phyloP scores from a whole-genome alignment of 805 yeast species.

The Candida wancherniae region DNA sequence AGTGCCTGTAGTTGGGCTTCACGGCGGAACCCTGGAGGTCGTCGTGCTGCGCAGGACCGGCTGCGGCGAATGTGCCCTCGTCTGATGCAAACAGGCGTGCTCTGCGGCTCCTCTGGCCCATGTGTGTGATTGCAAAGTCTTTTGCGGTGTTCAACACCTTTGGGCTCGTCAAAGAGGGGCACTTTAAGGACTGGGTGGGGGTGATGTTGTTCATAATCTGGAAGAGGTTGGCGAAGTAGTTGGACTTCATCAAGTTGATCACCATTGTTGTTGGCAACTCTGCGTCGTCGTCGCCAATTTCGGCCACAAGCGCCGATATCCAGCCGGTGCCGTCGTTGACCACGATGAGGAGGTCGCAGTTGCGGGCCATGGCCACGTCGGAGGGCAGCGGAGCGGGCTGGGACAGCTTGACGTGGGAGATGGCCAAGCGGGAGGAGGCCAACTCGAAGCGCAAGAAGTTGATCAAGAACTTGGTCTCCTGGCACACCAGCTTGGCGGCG shows the following conservation, averaged over 20 bases:
- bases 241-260: conserved; percentile 35
- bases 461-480: conserved; percentile 20
- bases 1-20: conserved; percentile 6
- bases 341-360: conserved; percentile 28
- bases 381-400: conserved; percentile 8
- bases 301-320: conserved; percentile 22
- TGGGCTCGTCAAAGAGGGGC: conserved; percentile 26
- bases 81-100: too few relatives aligned
- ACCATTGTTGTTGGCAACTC: conserved; percentile 27
- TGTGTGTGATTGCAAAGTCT: too few relatives aligned
- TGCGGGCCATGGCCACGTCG: conserved; percentile 17
- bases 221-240: conserved; percentile 36
- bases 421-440: conserved; percentile 2
- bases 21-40: not conserved
- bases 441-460: conserved; percentile 10
- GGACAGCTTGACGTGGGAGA: conserved; percentile 7
- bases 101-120: too few relatives aligned
- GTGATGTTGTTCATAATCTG: conserved; percentile 29
- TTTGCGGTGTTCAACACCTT: conserved; percentile 23
- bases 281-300: conserved; percentile 6
- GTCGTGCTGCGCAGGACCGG: not conserved
- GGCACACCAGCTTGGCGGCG: conserved; percentile 8
- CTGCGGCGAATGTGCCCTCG: too few relatives aligned
- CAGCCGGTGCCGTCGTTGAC: conserved; percentile 36
- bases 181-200: conserved; percentile 39